These are phyloP conservation scores for Cornus florida DNA, from an alignment of 148 eudicot species.

Conservation along the genomic window DNA sequence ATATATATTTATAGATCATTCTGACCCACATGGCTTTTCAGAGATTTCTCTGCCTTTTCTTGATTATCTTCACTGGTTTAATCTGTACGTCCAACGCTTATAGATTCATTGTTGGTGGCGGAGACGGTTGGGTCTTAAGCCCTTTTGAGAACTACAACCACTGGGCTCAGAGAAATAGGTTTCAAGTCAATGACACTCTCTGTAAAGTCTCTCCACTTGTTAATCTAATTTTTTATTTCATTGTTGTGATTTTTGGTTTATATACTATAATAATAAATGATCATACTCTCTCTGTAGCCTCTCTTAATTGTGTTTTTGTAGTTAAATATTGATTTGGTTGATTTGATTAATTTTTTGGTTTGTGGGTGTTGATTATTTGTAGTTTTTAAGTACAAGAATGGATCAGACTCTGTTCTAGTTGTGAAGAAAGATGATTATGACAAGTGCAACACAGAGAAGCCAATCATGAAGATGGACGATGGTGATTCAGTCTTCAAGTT, in stretches of 20 bases:
- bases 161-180: conserved; percentile 59
- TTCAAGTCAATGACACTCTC: conserved; percentile 62
- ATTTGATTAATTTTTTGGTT: not conserved
- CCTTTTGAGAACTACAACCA: conserved; percentile 56
- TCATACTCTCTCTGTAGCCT: too few relatives aligned
- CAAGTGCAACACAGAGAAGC: conserved; percentile 40
- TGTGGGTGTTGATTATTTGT: conserved; percentile 1
- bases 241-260: not conserved
- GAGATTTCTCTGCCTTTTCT: not conserved
- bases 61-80: not conserved
- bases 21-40: conserved; percentile 24
- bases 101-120: conserved; percentile 62
- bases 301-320: not conserved
- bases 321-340: not conserved
- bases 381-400: conserved; percentile 60
- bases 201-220: conserved; percentile 32
- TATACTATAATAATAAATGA: too few relatives aligned
- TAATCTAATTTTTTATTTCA: not conserved
- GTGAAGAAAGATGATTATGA: conserved; percentile 55
- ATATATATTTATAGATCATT: not conserved
- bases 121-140: conserved; percentile 57
- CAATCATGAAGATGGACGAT: conserved; percentile 32
- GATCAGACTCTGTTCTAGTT: conserved; percentile 57
- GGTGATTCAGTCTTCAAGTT: conserved; percentile 46
- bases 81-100: conserved; percentile 30